Evolutionary conservation across 306 rosid genomes (phyloP), one percentile per base, ranked within the genome.

Genomic region (Astragalus membranaceus): DNA sequence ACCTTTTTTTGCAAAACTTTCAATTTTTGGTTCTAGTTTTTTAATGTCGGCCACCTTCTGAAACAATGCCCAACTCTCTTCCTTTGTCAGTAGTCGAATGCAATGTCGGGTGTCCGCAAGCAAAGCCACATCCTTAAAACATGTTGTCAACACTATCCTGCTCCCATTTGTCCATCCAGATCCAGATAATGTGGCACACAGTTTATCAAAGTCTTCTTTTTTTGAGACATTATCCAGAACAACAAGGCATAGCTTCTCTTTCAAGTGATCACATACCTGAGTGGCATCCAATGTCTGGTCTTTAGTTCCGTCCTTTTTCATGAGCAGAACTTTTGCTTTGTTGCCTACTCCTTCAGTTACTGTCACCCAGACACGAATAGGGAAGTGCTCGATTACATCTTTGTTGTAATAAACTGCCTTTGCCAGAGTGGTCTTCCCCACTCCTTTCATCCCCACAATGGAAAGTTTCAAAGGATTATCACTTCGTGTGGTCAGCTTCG

Each of bases 381-480:
- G 64, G 64, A 80, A 83, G 51, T 53, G 53, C 1, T 42, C 1
- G 4, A 16, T 14, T 7, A 69, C 32, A 7, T 20, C 5, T 26
- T 60, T 35, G 52, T 65, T 57, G 32, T 70, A 11, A 67, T 26
- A 84, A 35, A 84, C 66, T 37, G 26, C 54, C 8, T 74, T 70
- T 10, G 88, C 85, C 35, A 84, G 57, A 60, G 81, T 70, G 16
- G 80, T 80, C 81, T 84, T 84, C 36, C 88, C 88, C 5, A 70
- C 55, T 33, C 88, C 88, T 39, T 10, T 32, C 52, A 83, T 83
- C 58, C 84, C 87, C 20, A 66, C 73, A 35, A 80, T 84, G 61
- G 64, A 80, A 65, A 68, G n/a, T 20, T 17, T 50, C 13, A 48
- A 55, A 51, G 26, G 0, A 9, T 43, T 20, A 2, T 50, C 50